Conservation (phyloP, 768 basidiomycete species). For the Boletus rufocinnamomeus region DNA sequence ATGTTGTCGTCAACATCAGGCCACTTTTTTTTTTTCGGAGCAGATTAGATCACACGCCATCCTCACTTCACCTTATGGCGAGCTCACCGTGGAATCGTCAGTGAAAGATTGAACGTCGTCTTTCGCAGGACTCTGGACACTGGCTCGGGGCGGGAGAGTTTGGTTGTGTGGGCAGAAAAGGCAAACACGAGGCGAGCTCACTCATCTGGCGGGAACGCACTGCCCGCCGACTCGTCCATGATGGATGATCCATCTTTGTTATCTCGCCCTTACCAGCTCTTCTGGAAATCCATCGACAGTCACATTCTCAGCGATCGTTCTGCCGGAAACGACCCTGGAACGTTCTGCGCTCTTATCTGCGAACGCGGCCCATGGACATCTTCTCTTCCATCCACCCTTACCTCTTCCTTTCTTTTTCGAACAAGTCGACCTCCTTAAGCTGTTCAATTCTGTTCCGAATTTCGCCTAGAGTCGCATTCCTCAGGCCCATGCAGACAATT, state of each 20-base stretch:
- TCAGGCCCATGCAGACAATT: neutral
- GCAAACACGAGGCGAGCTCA: neutral
- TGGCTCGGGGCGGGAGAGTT: neutral
- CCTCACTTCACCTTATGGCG: neutral
- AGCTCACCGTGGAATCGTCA: neutral
- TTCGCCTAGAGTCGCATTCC: conserved; percentile 13
- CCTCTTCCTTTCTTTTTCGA: conserved; percentile 17
- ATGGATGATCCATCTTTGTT: neutral
- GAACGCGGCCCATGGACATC: neutral
- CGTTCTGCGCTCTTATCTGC: conserved; percentile 22
- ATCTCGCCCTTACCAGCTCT: neutral
- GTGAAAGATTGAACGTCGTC: neutral
- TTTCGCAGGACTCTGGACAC: neutral
- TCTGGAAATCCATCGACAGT: neutral
- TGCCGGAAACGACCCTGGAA: conserved; percentile 14
- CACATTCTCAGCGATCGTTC: conserved; percentile 13
- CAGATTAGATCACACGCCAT: conserved; percentile 19
- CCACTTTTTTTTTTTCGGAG: conserved; percentile 35
- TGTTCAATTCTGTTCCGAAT: conserved; percentile 14
- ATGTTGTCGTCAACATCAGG: conserved; percentile 25
- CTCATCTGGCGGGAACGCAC: neutral
- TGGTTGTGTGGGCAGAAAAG: neutral
- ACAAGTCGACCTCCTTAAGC: neutral
- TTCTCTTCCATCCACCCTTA: neutral
- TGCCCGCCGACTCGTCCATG: neutral